Base-by-base conservation (phyloP, 2,329 filamentous ascomycete genomes). In the Tympanopsis confertula region DNA sequence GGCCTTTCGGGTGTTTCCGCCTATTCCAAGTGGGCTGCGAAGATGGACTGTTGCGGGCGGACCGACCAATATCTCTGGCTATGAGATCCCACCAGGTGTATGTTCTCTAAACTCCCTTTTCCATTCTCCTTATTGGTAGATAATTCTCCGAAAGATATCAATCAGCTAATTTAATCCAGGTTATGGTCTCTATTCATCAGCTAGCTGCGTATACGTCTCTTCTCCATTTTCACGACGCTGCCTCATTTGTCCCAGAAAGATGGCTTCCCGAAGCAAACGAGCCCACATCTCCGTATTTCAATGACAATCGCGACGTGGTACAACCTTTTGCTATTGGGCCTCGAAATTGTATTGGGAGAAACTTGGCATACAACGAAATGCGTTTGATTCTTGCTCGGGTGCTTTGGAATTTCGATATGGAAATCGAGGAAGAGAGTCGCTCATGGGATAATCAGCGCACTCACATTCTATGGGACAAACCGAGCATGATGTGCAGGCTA, bases 311-410 rank as follows among this genome's bases (percentile, higher is more conserved):
- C 32, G 59, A 61, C 1, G 59, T 57, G 2, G 54, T 66, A 36
- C 62, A 70, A 48, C 63, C 68, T 1, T 71, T 73, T 40, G 59
- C 59, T 2, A 37, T 65, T 3, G 67, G 69, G 0, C 61, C 68
- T 4, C 52, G 68, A 2, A 67, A 69, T 35, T 72, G 68, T 41
- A 55, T 72, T 18, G 69, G 68, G 2, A 56, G 56, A 42, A 69
- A 69, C 15, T 15, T 33, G 30, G 30, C 30, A 13, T 33, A 10
- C 15, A 17, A 10, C 5, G 30, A 33, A 15, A 33, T 33, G 30
- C 30, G 30, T 10, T 7, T 33, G 7, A 33, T 33, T 7, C 30
- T 33, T 33, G 30, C 30, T 12, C 7, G 30, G 15, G 30, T 33
- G 12, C 30, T 33, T 13, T 33, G 30, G 30, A 33, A 13, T 33